phyloP scores from a whole-genome alignment of 306 rosid genomes.

The Arachis hypogaea region DNA sequence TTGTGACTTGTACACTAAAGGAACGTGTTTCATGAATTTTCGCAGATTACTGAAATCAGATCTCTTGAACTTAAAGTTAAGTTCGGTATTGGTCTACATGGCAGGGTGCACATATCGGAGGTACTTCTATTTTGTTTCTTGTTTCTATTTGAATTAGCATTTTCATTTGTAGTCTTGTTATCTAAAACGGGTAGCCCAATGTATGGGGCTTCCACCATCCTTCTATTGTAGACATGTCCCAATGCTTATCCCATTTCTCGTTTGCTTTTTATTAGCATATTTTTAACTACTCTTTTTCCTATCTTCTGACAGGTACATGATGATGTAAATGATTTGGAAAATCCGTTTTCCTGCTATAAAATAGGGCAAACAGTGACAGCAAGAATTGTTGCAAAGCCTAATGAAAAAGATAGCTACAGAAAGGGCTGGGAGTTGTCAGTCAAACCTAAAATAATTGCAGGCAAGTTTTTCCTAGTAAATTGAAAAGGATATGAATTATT shows the following conservation, averaged over 20 bases:
- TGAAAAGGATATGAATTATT: background rate
- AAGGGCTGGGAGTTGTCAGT: conserved; percentile 83
- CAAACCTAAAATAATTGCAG: conserved; percentile 61
- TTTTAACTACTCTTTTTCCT: conserved; percentile 17
- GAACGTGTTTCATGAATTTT: conserved; percentile 29
- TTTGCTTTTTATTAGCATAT: background rate
- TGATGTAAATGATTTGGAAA: conserved; percentile 57
- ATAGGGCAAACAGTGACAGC: conserved; percentile 83
- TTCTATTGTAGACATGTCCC: background rate
- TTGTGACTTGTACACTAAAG: conserved; percentile 6
- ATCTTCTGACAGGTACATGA: conserved; percentile 62
- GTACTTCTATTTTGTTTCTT: conserved; percentile 42
- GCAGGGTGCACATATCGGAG: conserved; percentile 89
- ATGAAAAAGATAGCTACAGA: conserved; percentile 47
- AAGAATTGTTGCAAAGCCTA: conserved; percentile 72
- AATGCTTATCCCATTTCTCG: conserved; percentile 1
- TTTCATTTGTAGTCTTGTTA: conserved; percentile 23
- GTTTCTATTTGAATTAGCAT: conserved; percentile 16
- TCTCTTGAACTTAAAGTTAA: conserved; percentile 78
- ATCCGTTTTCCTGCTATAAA: conserved; percentile 67
- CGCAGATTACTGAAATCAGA: conserved; percentile 80
- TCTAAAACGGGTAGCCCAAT: background rate
- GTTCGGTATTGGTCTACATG: conserved; percentile 78
- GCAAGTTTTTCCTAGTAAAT: conserved; percentile 39
- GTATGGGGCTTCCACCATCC: background rate